These are phyloP conservation scores for Arthrobotrys megalospora DNA, from an alignment of 2,329 filamentous ascomycete genomes.

Conservation along the genomic window DNA sequence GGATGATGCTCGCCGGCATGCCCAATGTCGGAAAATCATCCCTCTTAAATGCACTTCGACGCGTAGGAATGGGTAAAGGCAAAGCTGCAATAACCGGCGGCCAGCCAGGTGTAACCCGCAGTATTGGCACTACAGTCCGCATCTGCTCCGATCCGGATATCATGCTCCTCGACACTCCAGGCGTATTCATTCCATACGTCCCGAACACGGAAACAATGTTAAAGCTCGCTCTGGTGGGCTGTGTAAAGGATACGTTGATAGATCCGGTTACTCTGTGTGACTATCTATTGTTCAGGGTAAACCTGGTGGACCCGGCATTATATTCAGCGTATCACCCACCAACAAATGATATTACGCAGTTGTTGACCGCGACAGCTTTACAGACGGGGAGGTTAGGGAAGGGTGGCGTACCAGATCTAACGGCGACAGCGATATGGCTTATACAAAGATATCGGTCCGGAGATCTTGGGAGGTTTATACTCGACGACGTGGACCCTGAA, in stretches of 20 bases:
- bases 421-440: conserved; percentile 83
- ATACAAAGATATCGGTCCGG: conserved; percentile 87
- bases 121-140: conserved; percentile 85
- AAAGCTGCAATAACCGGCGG: conserved; percentile 87
- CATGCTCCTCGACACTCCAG: conserved; percentile 91
- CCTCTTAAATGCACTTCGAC: conserved; percentile 87
- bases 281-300: conserved; percentile 89
- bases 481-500: conserved; percentile 81
- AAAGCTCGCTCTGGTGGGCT: conserved; percentile 91
- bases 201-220: conserved; percentile 89
- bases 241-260: conserved; percentile 90
- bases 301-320: conserved; percentile 75
- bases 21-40: conserved; percentile 97
- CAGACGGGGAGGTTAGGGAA: conserved; percentile 83
- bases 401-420: conserved; percentile 79
- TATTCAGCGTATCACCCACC: conserved; percentile 78
- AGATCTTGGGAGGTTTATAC: conserved; percentile 79
- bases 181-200: conserved; percentile 95
- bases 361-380: conserved; percentile 79
- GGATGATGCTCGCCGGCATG: conserved; percentile 93
- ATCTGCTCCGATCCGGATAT: conserved; percentile 77
- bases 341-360: conserved; percentile 85
- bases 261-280: conserved; percentile 84
- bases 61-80: conserved; percentile 75
- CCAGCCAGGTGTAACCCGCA: conserved; percentile 90